These are phyloP conservation scores for Sutorius australiensis DNA, from an alignment of 768 basidiomycete species.

Conservation along the genomic window DNA sequence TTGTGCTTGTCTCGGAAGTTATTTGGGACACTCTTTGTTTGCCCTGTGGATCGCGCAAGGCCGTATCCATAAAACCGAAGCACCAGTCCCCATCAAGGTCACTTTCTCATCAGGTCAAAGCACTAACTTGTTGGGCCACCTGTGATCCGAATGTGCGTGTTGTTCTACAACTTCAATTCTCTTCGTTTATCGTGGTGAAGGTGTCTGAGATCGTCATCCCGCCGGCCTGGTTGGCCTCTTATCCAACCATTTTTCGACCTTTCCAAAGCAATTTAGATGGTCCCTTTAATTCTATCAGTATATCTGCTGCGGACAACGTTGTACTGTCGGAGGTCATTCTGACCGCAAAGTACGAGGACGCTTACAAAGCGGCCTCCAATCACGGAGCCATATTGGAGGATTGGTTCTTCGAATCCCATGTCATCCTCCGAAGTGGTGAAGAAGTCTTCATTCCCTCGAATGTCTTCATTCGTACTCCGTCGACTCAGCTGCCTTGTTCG, in stretches of 20 bases:
- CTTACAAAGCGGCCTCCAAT: constrained; percentile 42
- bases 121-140: constrained; percentile 35
- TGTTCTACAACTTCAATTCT: background rate
- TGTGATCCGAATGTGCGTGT: constrained; percentile 37
- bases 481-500: constrained; percentile 2
- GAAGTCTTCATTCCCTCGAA: constrained; percentile 30
- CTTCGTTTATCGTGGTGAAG: constrained; percentile 25
- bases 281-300: constrained; percentile 14
- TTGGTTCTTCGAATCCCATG: constrained; percentile 40
- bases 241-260: constrained; percentile 36
- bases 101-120: background rate
- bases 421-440: constrained; percentile 52
- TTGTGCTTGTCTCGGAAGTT: constrained; percentile 29
- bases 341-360: constrained; percentile 46
- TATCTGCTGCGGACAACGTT: constrained; percentile 29
- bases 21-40: constrained; percentile 32
- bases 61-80: constrained; percentile 27
- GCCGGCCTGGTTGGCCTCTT: constrained; percentile 35
- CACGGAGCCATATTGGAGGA: constrained; percentile 37
- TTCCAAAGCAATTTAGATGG: constrained; percentile 7
- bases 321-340: constrained; percentile 49
- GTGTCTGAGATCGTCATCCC: constrained; percentile 38
- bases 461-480: constrained; percentile 14
- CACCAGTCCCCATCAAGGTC: constrained; percentile 2
- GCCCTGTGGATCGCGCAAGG: constrained; percentile 5